These are phyloP conservation scores for Thyridium curvatum DNA, from an alignment of 2,329 filamentous ascomycete genomes.

Conservation along the genomic window DNA sequence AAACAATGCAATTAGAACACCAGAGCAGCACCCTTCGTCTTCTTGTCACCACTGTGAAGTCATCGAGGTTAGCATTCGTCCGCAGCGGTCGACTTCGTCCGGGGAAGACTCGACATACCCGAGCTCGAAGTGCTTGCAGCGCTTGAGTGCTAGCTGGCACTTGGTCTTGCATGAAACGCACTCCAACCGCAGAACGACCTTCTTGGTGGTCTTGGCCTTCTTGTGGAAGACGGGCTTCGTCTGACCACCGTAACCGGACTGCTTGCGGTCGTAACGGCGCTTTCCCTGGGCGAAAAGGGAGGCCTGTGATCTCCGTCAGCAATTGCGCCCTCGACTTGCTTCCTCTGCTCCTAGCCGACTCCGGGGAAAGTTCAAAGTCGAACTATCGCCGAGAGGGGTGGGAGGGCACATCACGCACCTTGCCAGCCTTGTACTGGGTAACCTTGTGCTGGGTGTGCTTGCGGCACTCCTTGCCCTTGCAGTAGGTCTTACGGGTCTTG, in stretches of 20 bases:
- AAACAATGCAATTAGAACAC: conserved; percentile 75
- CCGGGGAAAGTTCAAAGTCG: background rate
- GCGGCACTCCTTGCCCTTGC: conserved; percentile 78
- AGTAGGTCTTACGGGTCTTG: conserved; percentile 94
- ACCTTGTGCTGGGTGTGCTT: conserved; percentile 77
- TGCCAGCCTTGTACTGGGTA: conserved; percentile 76
- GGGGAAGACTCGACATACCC: conserved; percentile 58
- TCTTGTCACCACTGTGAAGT: conserved; percentile 90
- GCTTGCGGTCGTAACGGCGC: conserved; percentile 99
- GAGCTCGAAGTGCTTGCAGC: conserved; percentile 99
- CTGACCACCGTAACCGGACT: conserved; percentile 99
- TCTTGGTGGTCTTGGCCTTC: conserved; percentile 99
- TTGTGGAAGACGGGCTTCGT: conserved; percentile 99
- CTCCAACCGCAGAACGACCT: conserved; percentile 97
- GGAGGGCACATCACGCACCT: conserved; percentile 20
- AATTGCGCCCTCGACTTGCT: background rate
- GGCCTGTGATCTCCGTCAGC: conserved; percentile 13
- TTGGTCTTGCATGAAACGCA: conserved; percentile 98
- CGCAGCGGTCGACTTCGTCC: conserved; percentile 2
- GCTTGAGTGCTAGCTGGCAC: conserved; percentile 95
- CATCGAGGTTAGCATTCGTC: conserved; percentile 1
- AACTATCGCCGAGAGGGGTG: background rate
- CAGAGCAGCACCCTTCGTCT: conserved; percentile 99
- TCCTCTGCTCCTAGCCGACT: too few relatives aligned
- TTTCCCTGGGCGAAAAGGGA: conserved; percentile 70